A percentile compares a stretch with the other conserved stretches of the same genome.
Evolutionary conservation across 768 basidiomycete species (phyloP).

Genomic region (Imleria badia): DNA sequence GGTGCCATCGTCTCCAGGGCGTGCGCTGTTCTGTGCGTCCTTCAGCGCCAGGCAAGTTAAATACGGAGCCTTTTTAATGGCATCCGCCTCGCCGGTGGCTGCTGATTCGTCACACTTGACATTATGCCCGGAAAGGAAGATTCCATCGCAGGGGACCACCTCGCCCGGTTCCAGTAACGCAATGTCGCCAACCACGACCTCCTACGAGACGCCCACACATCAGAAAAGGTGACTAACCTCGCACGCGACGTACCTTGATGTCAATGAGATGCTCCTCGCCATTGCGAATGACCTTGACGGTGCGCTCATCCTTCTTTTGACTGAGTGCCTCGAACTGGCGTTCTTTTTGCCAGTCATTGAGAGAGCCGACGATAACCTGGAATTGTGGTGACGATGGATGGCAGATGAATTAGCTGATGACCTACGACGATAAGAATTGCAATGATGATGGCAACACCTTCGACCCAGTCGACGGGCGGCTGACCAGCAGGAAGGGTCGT

Average conservation of each 20-base stretch:
- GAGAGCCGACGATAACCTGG: conserved; percentile 84
- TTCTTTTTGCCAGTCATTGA: conserved; percentile 99
- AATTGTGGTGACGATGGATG: not conserved
- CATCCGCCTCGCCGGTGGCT: conserved; percentile 95
- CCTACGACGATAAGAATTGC: conserved; percentile 74
- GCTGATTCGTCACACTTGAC: conserved; percentile 96
- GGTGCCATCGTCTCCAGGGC: conserved; percentile 21
- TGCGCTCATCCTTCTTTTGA: conserved; percentile 93
- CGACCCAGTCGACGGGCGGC: conserved; percentile 95
- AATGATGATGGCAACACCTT: conserved; percentile 82
- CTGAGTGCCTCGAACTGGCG: conserved; percentile 91
- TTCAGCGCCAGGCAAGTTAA: conserved; percentile 64
- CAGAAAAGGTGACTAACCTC: not conserved
- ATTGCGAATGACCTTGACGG: conserved; percentile 78
- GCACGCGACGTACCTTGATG: conserved; percentile 60
- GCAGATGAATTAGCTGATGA: not conserved
- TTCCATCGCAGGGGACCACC: conserved; percentile 92
- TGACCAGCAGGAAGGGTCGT: conserved; percentile 52
- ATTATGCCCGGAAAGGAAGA: conserved; percentile 91
- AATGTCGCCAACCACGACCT: conserved; percentile 93
- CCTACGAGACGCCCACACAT: conserved; percentile 42
- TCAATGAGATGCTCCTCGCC: conserved; percentile 72
- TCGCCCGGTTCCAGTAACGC: conserved; percentile 93
- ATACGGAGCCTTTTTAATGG: conserved; percentile 85
- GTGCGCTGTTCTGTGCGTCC: conserved; percentile 29